Base-by-base conservation (phyloP, 306 rosid genomes). In the Benincasa hispida region DNA sequence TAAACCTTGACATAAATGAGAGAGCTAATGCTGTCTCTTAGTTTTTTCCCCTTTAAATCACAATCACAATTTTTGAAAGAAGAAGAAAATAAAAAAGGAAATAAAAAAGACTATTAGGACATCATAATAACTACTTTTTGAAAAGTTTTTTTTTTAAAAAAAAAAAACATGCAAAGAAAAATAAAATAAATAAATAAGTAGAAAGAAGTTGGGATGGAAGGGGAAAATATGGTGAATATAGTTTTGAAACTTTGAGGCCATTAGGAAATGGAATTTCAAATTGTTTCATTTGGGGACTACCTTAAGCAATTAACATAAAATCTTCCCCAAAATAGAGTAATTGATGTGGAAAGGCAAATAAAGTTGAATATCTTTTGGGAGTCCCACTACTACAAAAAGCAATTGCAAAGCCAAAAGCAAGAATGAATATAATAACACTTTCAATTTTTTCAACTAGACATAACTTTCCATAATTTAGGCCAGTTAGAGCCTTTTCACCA, bases 321-420 rank as follows among this genome's bases (percentile, higher is more conserved):
- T 62, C 41, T 62, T 32, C 42, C 69, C 45, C 6, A 30, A 45
- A 84, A 82, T 81, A 70, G 88, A 84, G 53, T 32, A 53, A 25
- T 9, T 60, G 70, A 73, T 42, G 48, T 58, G 61, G 17, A 47
- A 9, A 34, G 18, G 41, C 22, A 17, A 41, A 17, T 28, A 27
- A 28, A 74, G 19, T 30, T 28, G 42, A 45, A 21, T 17, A 24
- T 25, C 56, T 60, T 60, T 60, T 60, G 39, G 21, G 4, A 28
- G 5, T 27, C 11, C 39, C n/a, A 60, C n/a, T 27, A 0, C 10
- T 8, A 27, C n/a, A 59, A 27, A 57, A 55, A 21, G 60, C 60
- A 55, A 55, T 55, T 55, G 2, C 62, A 57, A 57, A 57, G 1
- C 28, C 14, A 60, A 60, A 60, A 60, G 8, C 22, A 55, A 55